Percentiles rank a stretch among this genome's conserved stretches.
These are phyloP conservation scores for Bjerkandera adusta DNA, from an alignment of 1,284 basidiomycete genomes.

Conservation along the genomic window DNA sequence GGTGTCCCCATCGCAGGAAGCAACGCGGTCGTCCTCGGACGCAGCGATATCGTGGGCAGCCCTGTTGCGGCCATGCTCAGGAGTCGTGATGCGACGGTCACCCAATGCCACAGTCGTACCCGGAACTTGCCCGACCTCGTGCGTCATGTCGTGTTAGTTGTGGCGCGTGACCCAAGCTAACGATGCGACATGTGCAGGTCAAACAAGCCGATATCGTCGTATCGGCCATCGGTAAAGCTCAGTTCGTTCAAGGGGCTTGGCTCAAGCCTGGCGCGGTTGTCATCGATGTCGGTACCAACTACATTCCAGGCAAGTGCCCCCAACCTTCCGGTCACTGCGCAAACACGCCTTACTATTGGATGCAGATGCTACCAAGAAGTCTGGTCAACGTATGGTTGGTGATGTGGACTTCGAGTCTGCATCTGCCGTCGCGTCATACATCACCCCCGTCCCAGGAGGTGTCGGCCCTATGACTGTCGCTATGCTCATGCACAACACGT, in stretches of 20 bases:
- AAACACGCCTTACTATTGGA: constrained; percentile 1
- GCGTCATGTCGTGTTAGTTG: constrained; percentile 30
- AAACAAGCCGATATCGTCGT: constrained; percentile 90
- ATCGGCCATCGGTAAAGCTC: constrained; percentile 89
- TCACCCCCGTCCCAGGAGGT: constrained; percentile 98
- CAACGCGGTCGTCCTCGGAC: constrained; percentile 91
- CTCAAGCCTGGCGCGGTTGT: constrained; percentile 93
- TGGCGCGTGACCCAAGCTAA: too few species aligned
- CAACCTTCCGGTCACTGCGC: not conserved
- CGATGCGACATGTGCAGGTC: constrained; percentile 45
- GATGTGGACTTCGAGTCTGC: constrained; percentile 91
- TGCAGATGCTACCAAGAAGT: constrained; percentile 87
- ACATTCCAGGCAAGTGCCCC: constrained; percentile 68
- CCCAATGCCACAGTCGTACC: constrained; percentile 94
- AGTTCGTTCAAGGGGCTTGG: constrained; percentile 93
- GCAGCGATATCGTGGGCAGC: constrained; percentile 97
- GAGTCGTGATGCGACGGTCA: constrained; percentile 93
- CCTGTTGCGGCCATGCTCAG: constrained; percentile 92
- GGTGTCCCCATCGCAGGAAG: constrained; percentile 75
- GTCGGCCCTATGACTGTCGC: constrained; percentile 99
- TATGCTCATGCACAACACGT: constrained; percentile 96
- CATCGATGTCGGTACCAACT: constrained; percentile 98
- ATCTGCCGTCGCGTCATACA: constrained; percentile 76
- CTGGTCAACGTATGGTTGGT: constrained; percentile 93
- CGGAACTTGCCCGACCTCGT: constrained; percentile 79